Evolutionary conservation across 805 yeast genomes (phyloP), one percentile per base, ranked within the genome.

Genomic region (Sugiyamaella lignohabitans): DNA sequence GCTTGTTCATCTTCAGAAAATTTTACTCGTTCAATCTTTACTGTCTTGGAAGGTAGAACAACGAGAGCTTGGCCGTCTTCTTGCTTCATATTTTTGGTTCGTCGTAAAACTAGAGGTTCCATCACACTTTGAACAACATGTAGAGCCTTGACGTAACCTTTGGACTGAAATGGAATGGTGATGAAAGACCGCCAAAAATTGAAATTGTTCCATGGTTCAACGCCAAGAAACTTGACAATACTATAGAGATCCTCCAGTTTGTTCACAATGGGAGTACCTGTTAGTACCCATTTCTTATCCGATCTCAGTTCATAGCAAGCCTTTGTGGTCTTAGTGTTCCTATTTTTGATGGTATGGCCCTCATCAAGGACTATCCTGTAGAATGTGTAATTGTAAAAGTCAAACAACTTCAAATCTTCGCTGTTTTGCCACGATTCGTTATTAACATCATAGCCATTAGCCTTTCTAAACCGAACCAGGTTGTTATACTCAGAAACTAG

Each of bases 161-260:
- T 80, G 43, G 79, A 80, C 56, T 86, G 93, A 64, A 87, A 89
- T 0, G 96, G 96, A 10, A 73, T 65, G 0, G 95, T 82, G 23
- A 91, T 77, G 60, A 88, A 88, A 14, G 87, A 79, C 54, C 82
- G 83, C 98, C 98, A 91, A 52, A 84, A 82, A 0, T 86, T 73
- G 47, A 84, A 80, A 55, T 84, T 83, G 35, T 81, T 72, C 97
- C 97, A 91, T 1, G 98, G 98, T 55, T 85, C 87, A n/a, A 89
- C 65, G 38, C 79, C 72, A 41, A 91, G 65, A 64, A 91, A 91
- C 62, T 91, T 93, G 48, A 91, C 68, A 41, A 91, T 70, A 0
- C 98, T 96, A 98, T 98, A 91, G 42, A 91, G 72, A 64, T 93
- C 98, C 64, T 93, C 98, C 40, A 91, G 69, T 55, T 93, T 93